Percentiles rank a stretch among this genome's conserved stretches.
Conservation (phyloP, 2,329 filamentous ascomycete species). For the Phoma sp. region DNA sequence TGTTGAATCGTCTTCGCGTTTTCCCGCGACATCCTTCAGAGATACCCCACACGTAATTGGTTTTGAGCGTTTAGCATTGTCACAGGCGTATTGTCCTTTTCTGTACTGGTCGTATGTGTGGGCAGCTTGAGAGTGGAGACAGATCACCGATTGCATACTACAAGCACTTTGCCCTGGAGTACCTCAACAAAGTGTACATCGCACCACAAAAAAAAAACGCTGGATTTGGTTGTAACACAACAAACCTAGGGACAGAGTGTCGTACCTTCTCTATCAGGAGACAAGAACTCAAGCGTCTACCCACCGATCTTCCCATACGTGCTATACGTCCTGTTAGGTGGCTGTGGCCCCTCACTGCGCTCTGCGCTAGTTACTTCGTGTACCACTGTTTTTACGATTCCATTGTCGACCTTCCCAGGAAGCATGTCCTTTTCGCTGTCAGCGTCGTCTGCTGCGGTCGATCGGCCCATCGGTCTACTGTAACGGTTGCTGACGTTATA, state of each 20-base stretch:
- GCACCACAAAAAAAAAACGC: neutral
- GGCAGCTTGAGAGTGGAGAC: neutral
- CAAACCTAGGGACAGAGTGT: neutral
- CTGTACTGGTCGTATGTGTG: neutral
- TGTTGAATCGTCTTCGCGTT: neutral
- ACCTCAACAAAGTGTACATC: neutral
- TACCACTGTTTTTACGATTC: slow-evolving; percentile 31
- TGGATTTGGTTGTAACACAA: neutral
- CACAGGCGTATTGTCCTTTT: neutral
- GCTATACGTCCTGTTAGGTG: slow-evolving; percentile 3
- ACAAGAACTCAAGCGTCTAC: neutral
- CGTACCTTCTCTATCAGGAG: neutral
- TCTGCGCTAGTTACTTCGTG: slow-evolving; percentile 28
- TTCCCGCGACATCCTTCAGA: neutral
- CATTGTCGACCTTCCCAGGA: slow-evolving; percentile 13
- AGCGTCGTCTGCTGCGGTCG: slow-evolving; percentile 21
- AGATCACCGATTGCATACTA: neutral
- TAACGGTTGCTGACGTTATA: slow-evolving; percentile 24
- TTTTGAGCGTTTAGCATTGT: slow-evolving; percentile 3
- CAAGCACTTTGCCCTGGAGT: neutral
- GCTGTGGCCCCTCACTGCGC: slow-evolving; percentile 1
- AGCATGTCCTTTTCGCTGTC: slow-evolving; percentile 33
- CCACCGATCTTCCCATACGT: slow-evolving; percentile 14
- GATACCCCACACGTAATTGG: slow-evolving; percentile 10
- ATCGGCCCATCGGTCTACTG: slow-evolving; percentile 19